Evolutionary conservation across 2,329 filamentous ascomycete genomes (phyloP), one percentile per base, ranked within the genome.

Genomic region (Phaeosphaeriaceae sp.): DNA sequence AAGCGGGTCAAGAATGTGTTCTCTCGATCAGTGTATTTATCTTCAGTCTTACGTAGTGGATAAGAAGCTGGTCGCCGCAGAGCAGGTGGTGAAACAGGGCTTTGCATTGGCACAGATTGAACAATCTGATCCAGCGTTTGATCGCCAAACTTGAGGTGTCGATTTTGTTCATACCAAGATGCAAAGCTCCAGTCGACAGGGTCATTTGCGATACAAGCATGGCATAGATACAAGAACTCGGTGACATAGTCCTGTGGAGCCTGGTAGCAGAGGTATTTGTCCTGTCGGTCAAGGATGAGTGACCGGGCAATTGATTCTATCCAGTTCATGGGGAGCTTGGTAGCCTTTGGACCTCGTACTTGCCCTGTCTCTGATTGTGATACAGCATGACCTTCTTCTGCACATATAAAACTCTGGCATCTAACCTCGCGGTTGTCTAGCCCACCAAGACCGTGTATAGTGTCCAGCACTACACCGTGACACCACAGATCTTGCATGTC

Each of bases 261-360:
- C 22, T 61, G 58, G 27, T 66, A 71, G 42, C 69, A 66, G 9
- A 74, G 60, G 36, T 73, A 74, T 21, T 74, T 75, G 63, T 75
- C 71, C 46, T 69, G 62, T 7, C 71, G 67, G 44, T 72, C 68
- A 22, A 75, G 62, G 7, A 69, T 65, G 5, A 75, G 63, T 0
- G 68, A 73, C 17, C 68, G 65, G 7, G 68, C 63, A 15, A 75
- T 60, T 0, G 61, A 54, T 48, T 67, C 61, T 7, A 74, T 47
- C 54, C 65, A 63, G 27, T 70, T 64, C 45, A 61, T 51, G n/a
- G 58, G 58, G 19, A 53, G 27, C 57, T 61, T 67, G 7, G 45
- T 48, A 17, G 51, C 56, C 61, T 57, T 61, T 7, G 50, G 54
- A 1, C 36, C 46, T 20, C 48, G 55, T n/a, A 36, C 45, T n/a